Percentiles rank a stretch among this genome's conserved stretches.
Conservation (phyloP, 2,329 filamentous ascomycete genomes). For the Trichoderma asperellum region DNA sequence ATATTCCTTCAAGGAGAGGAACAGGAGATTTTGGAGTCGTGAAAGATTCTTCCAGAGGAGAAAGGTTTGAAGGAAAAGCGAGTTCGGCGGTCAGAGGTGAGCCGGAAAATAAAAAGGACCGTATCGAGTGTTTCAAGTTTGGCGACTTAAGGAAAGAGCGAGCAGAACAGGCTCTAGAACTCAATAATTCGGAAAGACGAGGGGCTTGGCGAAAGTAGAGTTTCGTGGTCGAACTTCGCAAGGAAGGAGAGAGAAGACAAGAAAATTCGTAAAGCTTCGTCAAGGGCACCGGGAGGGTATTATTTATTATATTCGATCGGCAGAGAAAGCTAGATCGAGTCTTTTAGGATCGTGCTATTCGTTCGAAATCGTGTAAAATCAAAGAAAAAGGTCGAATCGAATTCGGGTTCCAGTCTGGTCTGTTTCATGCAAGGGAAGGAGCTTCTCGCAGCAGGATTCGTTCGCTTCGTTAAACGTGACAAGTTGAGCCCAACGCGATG, state of each 20-base stretch:
- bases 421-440: constrained; percentile 4
- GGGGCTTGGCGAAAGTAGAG: background rate
- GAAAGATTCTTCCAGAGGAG: background rate
- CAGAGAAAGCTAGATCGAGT: background rate
- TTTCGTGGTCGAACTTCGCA: background rate
- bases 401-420: background rate
- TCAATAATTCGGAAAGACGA: background rate
- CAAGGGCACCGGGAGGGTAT: background rate
- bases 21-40: background rate
- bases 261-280: background rate
- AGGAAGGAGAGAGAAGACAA: background rate
- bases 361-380: background rate
- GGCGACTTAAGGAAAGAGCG: background rate
- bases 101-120: constrained; percentile 10
- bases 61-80: background rate
- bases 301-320: background rate
- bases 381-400: background rate
- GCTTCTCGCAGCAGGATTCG: constrained; percentile 1
- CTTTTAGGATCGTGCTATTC: background rate
- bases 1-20: background rate
- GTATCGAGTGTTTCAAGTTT: constrained; percentile 9
- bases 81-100: background rate
- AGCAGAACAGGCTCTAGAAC: background rate
- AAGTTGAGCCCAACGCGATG: background rate
- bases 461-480: background rate